phyloP scores from a whole-genome alignment of 768 basidiomycete genomes.

The Leccinum subtestaceum region DNA sequence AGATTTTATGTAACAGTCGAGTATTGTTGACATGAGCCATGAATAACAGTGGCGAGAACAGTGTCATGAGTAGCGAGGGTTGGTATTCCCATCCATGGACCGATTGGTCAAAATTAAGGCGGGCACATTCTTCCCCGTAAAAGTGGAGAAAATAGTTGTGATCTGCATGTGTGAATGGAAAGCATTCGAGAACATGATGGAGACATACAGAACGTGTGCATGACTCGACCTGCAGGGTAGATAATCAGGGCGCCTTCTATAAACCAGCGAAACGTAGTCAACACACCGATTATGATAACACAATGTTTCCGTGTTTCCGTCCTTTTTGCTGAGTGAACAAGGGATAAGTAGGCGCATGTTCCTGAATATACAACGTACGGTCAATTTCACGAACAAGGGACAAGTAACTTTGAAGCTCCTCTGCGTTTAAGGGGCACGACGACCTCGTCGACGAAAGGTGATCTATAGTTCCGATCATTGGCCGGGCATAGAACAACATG shows the following conservation, averaged over 20 bases:
- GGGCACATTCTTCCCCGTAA: constrained; percentile 42
- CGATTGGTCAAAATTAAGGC: constrained; percentile 36
- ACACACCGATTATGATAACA: constrained; percentile 21
- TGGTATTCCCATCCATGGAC: constrained; percentile 26
- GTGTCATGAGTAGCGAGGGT: constrained; percentile 37
- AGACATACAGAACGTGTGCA: constrained; percentile 28
- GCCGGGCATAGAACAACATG: not conserved
- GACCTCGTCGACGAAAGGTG: constrained; percentile 29
- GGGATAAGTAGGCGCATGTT: not conserved
- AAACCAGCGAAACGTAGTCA: not conserved
- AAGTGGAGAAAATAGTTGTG: constrained; percentile 39
- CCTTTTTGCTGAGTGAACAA: constrained; percentile 9
- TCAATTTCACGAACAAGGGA: constrained; percentile 27
- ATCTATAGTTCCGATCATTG: constrained; percentile 9
- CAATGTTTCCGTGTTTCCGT: constrained; percentile 12
- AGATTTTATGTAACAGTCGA: constrained; percentile 44
- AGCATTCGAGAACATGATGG: not conserved
- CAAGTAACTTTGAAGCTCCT: constrained; percentile 22
- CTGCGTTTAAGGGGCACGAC: constrained; percentile 16
- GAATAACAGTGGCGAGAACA: constrained; percentile 45
- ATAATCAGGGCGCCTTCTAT: constrained; percentile 4
- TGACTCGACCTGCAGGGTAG: constrained; percentile 25
- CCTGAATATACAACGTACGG: constrained; percentile 11
- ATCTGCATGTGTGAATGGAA: constrained; percentile 24
- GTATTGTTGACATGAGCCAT: constrained; percentile 48